Evolutionary conservation across 1,139 yeast species (phyloP).

Genomic region (Saccharomyces uvarum): DNA sequence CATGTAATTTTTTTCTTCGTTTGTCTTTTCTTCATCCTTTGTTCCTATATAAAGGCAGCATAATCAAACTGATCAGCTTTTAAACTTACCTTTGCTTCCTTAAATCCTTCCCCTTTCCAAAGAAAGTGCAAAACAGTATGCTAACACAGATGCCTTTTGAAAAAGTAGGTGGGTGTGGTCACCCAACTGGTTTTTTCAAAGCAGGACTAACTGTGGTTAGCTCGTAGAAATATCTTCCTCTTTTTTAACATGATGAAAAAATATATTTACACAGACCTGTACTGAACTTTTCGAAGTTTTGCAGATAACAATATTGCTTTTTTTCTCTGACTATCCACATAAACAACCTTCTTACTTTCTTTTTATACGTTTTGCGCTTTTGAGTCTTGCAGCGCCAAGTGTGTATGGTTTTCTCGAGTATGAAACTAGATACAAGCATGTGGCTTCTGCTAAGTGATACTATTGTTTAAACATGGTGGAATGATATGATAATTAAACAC

Average conservation of each 20-base stretch:
- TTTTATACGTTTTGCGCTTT: not conserved
- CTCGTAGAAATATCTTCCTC: not conserved
- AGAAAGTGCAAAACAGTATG: too few species aligned
- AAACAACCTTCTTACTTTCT: not conserved
- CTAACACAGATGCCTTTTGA: not conserved
- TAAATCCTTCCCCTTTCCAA: too few species aligned
- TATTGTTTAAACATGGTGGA: not conserved
- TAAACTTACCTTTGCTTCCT: too few species aligned
- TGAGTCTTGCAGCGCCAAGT: not conserved
- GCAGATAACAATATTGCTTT: slow-evolving; percentile 35
- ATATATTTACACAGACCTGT: slow-evolving; percentile 40
- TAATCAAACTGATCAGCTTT: not conserved
- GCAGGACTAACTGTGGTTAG: not conserved
- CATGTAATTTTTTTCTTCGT: not conserved
- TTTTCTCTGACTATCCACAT: slow-evolving; percentile 15
- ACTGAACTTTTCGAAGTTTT: slow-evolving; percentile 33
- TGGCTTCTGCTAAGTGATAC: not conserved
- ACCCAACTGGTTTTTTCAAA: not conserved
- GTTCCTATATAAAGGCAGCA: not conserved
- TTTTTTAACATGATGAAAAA: slow-evolving; percentile 33
- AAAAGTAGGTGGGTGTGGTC: not conserved
- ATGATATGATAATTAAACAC: slow-evolving; percentile 1
- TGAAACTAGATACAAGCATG: not conserved
- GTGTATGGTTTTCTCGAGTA: too few species aligned
- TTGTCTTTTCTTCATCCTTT: not conserved